Evolutionary conservation across 2,329 filamentous ascomycete genomes (phyloP), one percentile per base, ranked within the genome.

Genomic region (Pestalotiopsis sp.): DNA sequence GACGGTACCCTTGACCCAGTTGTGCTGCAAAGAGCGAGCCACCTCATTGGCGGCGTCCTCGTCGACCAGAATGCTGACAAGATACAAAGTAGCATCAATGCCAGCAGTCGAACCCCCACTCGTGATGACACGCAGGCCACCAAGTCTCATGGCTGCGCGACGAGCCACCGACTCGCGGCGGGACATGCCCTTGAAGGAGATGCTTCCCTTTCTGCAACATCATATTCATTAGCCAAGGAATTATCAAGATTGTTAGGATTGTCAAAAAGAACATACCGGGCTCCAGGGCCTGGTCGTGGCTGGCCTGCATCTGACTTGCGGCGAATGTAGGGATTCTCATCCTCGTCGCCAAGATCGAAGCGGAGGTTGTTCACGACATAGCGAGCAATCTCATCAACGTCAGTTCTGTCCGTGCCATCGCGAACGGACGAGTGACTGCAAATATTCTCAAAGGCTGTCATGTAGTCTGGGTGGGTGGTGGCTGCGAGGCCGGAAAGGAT

Each of bases 291-390:
- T 61, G 88, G 88, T 61, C 88, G 87, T 70, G 88, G 87, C 72
- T 87, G 84, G 63, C 86, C 89, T 71, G 86, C 84, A 73, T 92
- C 91, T 69, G 89, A 88, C 86, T 92, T 93, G 84, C 88, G 90
- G 75, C 92, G 87, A 79, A 96, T 91, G 82, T 95, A 95, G 39
- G 92, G 92, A 81, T 93, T 95, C 80, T 94, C 91, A 71, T 95
- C 92, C 76, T 92, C 89, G 77, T 95, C 90, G 70, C 92, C 91
- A 73, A 96, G 85, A 75, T 96, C 93, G 80, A 95, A 97, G 74
- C 93, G 92, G 69, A 94, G 90, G 82, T 97, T 96, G 86, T 97
- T 97, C 79, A 97, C 93, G 23, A 97, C 93, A 78, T 96, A 97
- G 77, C 93, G 88, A 77, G 87, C 86, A 72, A 93, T 91, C 77